Percentiles rank a stretch among this genome's conserved stretches.
phyloP scores from a whole-genome alignment of 495 filamentous ascomycete genomes.

The Tetracladium setigerum region DNA sequence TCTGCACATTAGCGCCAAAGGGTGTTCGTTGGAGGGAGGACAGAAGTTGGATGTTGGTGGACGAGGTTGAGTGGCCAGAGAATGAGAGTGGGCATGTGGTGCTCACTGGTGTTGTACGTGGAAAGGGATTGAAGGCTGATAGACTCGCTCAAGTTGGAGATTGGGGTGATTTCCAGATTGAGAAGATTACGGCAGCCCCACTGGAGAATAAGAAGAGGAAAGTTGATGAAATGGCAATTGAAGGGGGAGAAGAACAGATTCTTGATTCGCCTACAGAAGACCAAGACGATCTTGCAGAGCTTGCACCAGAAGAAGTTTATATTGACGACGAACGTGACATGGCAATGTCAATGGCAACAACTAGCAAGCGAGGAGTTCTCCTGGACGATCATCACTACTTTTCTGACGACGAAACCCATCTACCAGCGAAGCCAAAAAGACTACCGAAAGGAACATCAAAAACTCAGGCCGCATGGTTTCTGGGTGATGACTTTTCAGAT shows the following conservation, averaged over 20 bases:
- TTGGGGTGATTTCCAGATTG: conserved; percentile 92
- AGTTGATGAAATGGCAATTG: conserved; percentile 60
- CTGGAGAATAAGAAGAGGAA: conserved; percentile 44
- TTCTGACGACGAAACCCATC: conserved; percentile 74
- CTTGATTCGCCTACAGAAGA: conserved; percentile 66
- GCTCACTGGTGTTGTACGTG: conserved; percentile 81
- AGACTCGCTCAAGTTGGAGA: conserved; percentile 85
- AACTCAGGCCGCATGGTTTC: conserved; percentile 90
- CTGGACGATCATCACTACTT: conserved; percentile 98
- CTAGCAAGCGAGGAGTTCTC: conserved; percentile 66
- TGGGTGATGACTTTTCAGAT: conserved; percentile 67
- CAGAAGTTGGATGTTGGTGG: conserved; percentile 87
- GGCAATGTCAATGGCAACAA: conserved; percentile 45
- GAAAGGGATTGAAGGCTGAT: conserved; percentile 80
- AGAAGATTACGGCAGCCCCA: conserved; percentile 71
- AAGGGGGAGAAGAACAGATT: conserved; percentile 37
- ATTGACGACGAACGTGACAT: conserved; percentile 47
- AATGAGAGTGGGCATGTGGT: conserved; percentile 49
- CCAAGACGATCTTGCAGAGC: conserved; percentile 70
- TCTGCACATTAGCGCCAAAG: conserved; percentile 86
- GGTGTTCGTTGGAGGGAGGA: conserved; percentile 91
- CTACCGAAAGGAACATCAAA: conserved; percentile 86
- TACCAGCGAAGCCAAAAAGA: conserved; percentile 56
- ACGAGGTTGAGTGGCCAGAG: conserved; percentile 65
- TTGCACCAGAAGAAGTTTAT: conserved; percentile 80